phyloP scores from a whole-genome alignment of 2,329 filamentous ascomycete genomes.

The Dactylellina parvicollis region DNA sequence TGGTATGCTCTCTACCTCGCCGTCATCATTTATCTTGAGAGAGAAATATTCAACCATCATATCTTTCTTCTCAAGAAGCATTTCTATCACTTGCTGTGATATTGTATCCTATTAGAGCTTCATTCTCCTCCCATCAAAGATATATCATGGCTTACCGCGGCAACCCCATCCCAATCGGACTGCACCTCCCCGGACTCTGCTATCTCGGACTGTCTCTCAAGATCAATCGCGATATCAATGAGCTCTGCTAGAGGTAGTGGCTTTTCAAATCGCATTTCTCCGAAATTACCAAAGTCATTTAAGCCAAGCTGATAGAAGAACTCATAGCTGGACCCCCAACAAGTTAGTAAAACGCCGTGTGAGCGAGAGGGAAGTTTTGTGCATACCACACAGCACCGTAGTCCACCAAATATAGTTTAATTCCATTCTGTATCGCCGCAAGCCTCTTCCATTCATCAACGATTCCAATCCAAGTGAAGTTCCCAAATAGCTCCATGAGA shows the following conservation, averaged over 20 bases:
- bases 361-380: not conserved
- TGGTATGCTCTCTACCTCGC: slow-evolving; percentile 80
- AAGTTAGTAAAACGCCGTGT: not conserved
- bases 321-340: slow-evolving; percentile 67
- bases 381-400: slow-evolving; percentile 78
- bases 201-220: slow-evolving; percentile 69
- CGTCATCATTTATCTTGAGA: slow-evolving; percentile 79
- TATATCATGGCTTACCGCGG: slow-evolving; percentile 60
- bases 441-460: slow-evolving; percentile 87
- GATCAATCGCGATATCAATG: slow-evolving; percentile 76
- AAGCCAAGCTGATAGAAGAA: slow-evolving; percentile 96
- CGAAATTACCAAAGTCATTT: slow-evolving; percentile 96
- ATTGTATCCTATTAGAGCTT: not conserved
- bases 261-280: slow-evolving; percentile 80
- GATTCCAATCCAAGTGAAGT: slow-evolving; percentile 91
- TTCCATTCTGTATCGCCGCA: slow-evolving; percentile 90
- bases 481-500: slow-evolving; percentile 85
- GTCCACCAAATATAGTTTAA: slow-evolving; percentile 91
- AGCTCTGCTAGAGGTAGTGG: slow-evolving; percentile 76
- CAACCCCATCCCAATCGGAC: slow-evolving; percentile 72
- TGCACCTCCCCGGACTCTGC: slow-evolving; percentile 60
- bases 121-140: not conserved
- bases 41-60: slow-evolving; percentile 96
- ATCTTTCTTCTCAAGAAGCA: slow-evolving; percentile 42
- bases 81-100: slow-evolving; percentile 41